Conservation (phyloP, 2,329 filamentous ascomycete species). For the Cryphonectria japonica region DNA sequence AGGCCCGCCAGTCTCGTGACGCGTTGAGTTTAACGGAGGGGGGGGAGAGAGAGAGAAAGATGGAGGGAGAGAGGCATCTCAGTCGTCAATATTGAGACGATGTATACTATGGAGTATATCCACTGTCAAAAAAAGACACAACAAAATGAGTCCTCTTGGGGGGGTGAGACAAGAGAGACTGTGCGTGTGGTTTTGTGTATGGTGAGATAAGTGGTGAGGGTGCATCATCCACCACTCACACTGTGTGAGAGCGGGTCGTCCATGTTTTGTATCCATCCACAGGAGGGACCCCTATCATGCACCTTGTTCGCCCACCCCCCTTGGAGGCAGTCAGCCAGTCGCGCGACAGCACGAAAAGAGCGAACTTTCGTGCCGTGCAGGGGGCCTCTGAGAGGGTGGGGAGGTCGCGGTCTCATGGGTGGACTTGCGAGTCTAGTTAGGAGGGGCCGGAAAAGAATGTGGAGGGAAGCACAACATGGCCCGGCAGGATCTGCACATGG, state of each 20-base stretch:
- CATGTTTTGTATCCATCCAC: background rate
- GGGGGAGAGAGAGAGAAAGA: background rate
- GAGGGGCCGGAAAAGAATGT: slow-evolving; percentile 12
- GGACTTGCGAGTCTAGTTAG: background rate
- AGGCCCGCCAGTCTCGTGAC: background rate
- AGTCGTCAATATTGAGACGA: background rate
- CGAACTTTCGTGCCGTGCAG: background rate
- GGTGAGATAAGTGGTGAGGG: background rate
- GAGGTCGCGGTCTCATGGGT: background rate
- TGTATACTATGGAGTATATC: background rate
- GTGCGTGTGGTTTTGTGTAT: background rate
- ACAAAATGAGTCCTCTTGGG: too few species aligned
- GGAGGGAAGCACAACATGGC: slow-evolving; percentile 36
- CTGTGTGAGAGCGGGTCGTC: background rate
- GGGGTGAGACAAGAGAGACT: too few species aligned
- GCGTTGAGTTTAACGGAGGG: background rate
- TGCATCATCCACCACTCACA: background rate
- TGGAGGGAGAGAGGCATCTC: background rate
- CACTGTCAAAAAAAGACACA: background rate
- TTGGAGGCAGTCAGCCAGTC: background rate
- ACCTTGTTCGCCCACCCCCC: background rate
- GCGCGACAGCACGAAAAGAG: background rate
- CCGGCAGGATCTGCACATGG: slow-evolving; percentile 45
- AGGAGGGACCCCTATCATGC: background rate
- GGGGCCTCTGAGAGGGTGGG: background rate